A percentile compares a stretch with the other conserved stretches of the same genome.
phyloP scores from a whole-genome alignment of 2,329 filamentous ascomycete species.

The Xylariales sp. region DNA sequence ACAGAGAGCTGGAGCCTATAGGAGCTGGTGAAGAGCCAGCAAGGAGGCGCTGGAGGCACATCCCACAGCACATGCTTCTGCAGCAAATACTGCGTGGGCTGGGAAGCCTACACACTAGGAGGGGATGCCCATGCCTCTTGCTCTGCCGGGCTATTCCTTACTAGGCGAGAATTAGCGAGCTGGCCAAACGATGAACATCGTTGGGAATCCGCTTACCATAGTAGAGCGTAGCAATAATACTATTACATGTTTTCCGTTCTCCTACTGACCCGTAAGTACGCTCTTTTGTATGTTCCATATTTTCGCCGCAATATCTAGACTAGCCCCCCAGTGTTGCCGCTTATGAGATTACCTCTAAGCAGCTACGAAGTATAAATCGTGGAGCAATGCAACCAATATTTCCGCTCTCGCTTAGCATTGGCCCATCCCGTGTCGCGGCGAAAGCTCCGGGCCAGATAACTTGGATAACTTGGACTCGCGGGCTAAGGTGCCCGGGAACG shows the following conservation, averaged over 20 bases:
- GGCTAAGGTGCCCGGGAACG: background rate
- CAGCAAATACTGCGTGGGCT: slow-evolving; percentile 40
- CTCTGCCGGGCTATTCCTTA: slow-evolving; percentile 44
- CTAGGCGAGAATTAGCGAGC: slow-evolving; percentile 47
- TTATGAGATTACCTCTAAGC: slow-evolving; percentile 15
- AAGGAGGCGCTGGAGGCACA: slow-evolving; percentile 30
- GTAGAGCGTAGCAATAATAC: slow-evolving; percentile 9
- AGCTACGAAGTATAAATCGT: slow-evolving; percentile 6
- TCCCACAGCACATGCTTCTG: slow-evolving; percentile 36
- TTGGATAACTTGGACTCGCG: slow-evolving; percentile 7
- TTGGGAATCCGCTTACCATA: slow-evolving; percentile 30
- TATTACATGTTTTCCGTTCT: slow-evolving; percentile 11
- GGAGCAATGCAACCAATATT: slow-evolving; percentile 16
- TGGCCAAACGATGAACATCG: slow-evolving; percentile 32
- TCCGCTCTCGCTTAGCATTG: slow-evolving; percentile 20
- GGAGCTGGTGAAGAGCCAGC: slow-evolving; percentile 18
- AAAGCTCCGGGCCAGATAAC: slow-evolving; percentile 3
- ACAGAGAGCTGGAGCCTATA: slow-evolving; percentile 24
- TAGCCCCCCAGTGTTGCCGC: slow-evolving; percentile 16
- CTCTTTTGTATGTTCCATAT: background rate
- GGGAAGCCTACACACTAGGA: slow-evolving; percentile 25
- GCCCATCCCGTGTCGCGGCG: slow-evolving; percentile 2
- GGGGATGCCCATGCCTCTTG: slow-evolving; percentile 41
- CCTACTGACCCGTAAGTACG: background rate
- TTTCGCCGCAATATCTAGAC: slow-evolving; percentile 6